Evolutionary conservation across 352 stramenopile genomes (phyloP).

Genomic region (Globisporangium carolinianum): DNA sequence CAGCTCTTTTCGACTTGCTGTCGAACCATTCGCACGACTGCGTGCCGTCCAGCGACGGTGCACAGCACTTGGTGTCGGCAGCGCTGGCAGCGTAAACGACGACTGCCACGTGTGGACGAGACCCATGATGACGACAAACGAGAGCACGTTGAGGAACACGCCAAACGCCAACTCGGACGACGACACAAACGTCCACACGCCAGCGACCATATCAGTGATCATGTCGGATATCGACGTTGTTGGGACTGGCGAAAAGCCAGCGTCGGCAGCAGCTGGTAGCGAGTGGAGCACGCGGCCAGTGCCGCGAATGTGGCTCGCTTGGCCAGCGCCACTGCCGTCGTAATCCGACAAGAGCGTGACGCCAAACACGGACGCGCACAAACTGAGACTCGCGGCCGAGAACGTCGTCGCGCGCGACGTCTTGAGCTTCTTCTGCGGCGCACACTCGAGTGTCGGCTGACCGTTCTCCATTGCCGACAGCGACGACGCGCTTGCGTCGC

Average conservation of each 20-base stretch:
- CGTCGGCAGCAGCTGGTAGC: conserved; percentile 20
- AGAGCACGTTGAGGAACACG: conserved; percentile 66
- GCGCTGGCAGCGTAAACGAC: conserved; percentile 7
- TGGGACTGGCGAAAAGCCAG: conserved; percentile 26
- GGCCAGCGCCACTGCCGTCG: conserved; percentile 21
- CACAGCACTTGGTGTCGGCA: background rate
- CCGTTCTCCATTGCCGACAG: conserved; percentile 25
- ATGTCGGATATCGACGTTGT: conserved; percentile 25
- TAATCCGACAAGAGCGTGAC: conserved; percentile 63
- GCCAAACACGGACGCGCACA: conserved; percentile 75
- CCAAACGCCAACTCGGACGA: conserved; percentile 58
- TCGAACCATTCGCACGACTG: background rate
- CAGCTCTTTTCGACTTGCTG: background rate
- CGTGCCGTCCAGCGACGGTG: background rate
- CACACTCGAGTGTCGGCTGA: conserved; percentile 12
- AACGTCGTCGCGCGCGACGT: conserved; percentile 33
- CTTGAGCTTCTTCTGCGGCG: conserved; percentile 29
- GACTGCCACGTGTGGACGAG: conserved; percentile 58
- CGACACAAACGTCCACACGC: conserved; percentile 43
- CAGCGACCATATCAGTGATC: conserved; percentile 22
- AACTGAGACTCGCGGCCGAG: conserved; percentile 47
- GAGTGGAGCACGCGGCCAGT: conserved; percentile 60
- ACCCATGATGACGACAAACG: conserved; percentile 54
- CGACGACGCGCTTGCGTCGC: conserved; percentile 1
- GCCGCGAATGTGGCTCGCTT: conserved; percentile 38